Conservation (phyloP, 306 rosid genomes). For the Sicyos edulis region DNA sequence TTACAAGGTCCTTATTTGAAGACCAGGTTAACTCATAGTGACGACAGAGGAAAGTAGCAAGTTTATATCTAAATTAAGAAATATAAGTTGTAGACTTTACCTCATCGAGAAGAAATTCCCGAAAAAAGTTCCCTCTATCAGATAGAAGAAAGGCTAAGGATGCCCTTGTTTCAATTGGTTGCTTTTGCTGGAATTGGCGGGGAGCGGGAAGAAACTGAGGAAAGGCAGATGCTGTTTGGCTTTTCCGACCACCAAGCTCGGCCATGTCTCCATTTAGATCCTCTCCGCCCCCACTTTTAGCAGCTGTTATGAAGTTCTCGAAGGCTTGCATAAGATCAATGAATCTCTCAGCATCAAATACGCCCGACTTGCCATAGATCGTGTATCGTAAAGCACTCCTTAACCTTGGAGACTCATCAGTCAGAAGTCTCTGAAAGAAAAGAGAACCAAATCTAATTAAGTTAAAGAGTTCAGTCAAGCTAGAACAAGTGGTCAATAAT, state of each 20-base stretch:
- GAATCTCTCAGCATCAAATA: constrained; percentile 93
- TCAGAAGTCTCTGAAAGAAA: constrained; percentile 74
- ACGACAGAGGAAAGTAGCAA: too few species aligned
- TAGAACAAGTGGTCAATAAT: neutral
- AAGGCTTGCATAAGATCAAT: constrained; percentile 99
- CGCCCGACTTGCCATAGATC: constrained; percentile 90
- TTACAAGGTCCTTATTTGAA: too few species aligned
- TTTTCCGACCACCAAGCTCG: constrained; percentile 59
- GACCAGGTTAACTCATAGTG: too few species aligned
- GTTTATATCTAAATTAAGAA: neutral
- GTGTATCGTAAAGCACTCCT: constrained; percentile 87
- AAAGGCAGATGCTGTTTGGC: constrained; percentile 39
- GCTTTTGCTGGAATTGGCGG: constrained; percentile 32
- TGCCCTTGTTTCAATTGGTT: constrained; percentile 86
- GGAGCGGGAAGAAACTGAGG: constrained; percentile 39
- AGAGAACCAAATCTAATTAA: neutral
- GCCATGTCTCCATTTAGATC: constrained; percentile 77
- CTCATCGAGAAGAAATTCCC: constrained; percentile 97
- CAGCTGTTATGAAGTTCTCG: constrained; percentile 92
- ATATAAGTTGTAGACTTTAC: constrained; percentile 39
- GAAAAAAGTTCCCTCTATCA: constrained; percentile 80
- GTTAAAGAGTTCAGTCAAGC: neutral
- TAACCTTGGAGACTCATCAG: constrained; percentile 93
- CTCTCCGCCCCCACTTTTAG: constrained; percentile 99
- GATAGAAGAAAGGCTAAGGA: constrained; percentile 84